A percentile compares a stretch with the other conserved stretches of the same genome.
phyloP scores from a whole-genome alignment of 805 yeast species.

The Sugiyamaella floridensis region DNA sequence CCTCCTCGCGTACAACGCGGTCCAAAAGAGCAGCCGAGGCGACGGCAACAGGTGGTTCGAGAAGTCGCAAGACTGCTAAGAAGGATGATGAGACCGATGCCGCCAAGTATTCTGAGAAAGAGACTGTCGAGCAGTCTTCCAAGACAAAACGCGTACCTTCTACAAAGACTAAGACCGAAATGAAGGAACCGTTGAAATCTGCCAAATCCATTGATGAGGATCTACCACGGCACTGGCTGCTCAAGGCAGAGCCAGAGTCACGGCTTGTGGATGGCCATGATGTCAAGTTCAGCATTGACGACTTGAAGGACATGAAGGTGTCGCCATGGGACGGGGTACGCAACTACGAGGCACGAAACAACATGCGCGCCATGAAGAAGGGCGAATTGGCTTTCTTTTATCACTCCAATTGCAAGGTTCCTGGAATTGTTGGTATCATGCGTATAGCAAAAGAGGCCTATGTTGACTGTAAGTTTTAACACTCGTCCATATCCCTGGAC shows the following conservation, averaged over 20 bases:
- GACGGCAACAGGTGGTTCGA: neutral
- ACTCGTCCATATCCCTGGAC: neutral
- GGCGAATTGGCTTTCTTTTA: slow-evolving; percentile 47
- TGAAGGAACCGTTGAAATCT: neutral
- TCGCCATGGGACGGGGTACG: slow-evolving; percentile 59
- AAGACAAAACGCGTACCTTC: too few relatives aligned
- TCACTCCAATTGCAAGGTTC: slow-evolving; percentile 48
- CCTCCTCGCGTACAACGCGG: neutral
- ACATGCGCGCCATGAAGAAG: slow-evolving; percentile 40
- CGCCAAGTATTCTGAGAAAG: neutral
- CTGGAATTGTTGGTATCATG: slow-evolving; percentile 48
- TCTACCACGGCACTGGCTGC: slow-evolving; percentile 38
- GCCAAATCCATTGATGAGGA: neutral
- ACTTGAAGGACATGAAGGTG: slow-evolving; percentile 32
- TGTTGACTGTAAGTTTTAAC: slow-evolving; percentile 22
- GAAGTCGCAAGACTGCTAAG: neutral
- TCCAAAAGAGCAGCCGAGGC: neutral
- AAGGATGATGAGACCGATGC: neutral
- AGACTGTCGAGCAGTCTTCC: neutral
- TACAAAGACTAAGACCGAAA: neutral
- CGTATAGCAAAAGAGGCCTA: slow-evolving; percentile 27
- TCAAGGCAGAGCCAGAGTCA: slow-evolving; percentile 49
- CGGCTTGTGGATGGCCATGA: slow-evolving; percentile 46
- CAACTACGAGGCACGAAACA: slow-evolving; percentile 50
- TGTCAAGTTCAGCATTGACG: slow-evolving; percentile 42